Evolutionary conservation across 2,329 filamentous ascomycete genomes (phyloP).

Genomic region (Alternaria hordeiaustralica): DNA sequence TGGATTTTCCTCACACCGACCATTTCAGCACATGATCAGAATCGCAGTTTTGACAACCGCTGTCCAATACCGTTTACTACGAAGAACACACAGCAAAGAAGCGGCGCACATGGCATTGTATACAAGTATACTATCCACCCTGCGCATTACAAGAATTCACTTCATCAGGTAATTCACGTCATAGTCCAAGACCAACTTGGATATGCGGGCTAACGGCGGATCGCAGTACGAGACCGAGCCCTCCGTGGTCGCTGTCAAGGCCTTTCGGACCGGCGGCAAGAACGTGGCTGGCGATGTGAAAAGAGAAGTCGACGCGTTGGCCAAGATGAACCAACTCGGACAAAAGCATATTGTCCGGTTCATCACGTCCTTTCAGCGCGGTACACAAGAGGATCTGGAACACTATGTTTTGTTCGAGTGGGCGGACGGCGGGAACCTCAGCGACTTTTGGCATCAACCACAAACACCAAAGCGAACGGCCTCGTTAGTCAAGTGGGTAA

Average conservation of each 20-base stretch:
- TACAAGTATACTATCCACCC: background rate
- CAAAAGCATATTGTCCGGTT: constrained; percentile 23
- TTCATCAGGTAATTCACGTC: background rate
- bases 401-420: constrained; percentile 30
- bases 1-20: background rate
- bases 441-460: constrained; percentile 16
- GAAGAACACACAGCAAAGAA: background rate
- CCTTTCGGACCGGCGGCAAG: background rate
- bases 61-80: background rate
- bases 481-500: background rate
- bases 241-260: background rate
- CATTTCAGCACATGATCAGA: background rate
- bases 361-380: constrained; percentile 22
- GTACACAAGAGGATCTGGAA: background rate
- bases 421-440: constrained; percentile 29
- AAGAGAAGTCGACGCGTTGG: constrained; percentile 14
- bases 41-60: background rate
- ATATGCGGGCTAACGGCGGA: too few relatives aligned
- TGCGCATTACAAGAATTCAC: background rate
- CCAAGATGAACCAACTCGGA: constrained; percentile 20
- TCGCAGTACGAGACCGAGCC: background rate
- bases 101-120: background rate
- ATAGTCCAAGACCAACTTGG: background rate
- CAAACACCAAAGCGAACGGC: constrained; percentile 9
- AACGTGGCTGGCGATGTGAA: constrained; percentile 12